A percentile compares a stretch with the other conserved stretches of the same genome.
Conservation (phyloP, 192 early-diverging fungal genomes). For the Entrophospora sp. region DNA sequence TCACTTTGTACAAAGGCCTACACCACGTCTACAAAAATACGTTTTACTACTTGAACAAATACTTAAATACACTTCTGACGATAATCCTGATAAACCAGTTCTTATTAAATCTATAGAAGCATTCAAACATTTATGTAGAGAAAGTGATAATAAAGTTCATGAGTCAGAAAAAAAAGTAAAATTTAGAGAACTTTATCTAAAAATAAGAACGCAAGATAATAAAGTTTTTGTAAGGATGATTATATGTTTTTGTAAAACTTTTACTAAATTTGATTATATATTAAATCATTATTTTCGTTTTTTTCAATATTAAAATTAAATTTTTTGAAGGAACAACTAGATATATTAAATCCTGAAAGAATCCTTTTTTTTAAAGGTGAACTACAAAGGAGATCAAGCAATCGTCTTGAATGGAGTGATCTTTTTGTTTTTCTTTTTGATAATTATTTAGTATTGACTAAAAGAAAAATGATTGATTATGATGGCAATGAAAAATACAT, state of each 20-base stretch:
- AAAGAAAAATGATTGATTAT: constrained; percentile 51
- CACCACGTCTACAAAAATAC: constrained; percentile 66
- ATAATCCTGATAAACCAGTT: constrained; percentile 54
- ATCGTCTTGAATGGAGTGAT: constrained; percentile 25
- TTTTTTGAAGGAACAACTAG: no score
- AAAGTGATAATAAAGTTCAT: constrained; percentile 64
- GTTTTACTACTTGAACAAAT: constrained; percentile 67
- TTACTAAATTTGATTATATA: background rate
- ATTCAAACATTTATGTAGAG: constrained; percentile 48
- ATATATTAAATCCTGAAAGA: constrained; percentile 1
- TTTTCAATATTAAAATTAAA: background rate
- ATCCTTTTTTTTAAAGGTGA: constrained; percentile 13
- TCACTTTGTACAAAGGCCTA: constrained; percentile 47
- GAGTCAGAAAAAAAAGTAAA: constrained; percentile 62
- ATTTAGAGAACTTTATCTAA: constrained; percentile 44
- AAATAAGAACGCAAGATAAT: constrained; percentile 7
- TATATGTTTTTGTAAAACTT: background rate
- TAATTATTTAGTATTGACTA: constrained; percentile 73
- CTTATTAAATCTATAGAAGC: constrained; percentile 46
- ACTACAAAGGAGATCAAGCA: constrained; percentile 1
- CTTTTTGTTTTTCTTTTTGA: constrained; percentile 80
- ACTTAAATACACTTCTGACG: constrained; percentile 56
- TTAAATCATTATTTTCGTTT: background rate
- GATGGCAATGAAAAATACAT: constrained; percentile 34
- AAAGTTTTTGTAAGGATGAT: background rate